Evolutionary conservation across 140 eudicot species (phyloP).

Genomic region (Stevia rebaudiana): DNA sequence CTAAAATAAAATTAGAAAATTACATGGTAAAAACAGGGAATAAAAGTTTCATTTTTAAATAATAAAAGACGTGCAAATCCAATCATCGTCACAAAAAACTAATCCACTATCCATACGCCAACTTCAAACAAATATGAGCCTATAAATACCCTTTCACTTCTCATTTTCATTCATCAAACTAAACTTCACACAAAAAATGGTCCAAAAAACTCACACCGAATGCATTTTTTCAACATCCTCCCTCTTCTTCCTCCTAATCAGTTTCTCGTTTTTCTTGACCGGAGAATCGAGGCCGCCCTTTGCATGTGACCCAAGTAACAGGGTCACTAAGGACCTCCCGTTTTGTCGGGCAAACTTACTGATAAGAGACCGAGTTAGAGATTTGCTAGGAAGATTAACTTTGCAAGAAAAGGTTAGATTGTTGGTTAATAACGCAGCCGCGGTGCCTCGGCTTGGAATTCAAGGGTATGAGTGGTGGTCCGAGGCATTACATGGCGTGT

Average conservation of each 20-base stretch:
- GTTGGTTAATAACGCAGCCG: constrained; percentile 76
- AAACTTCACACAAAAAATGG: constrained; percentile 38
- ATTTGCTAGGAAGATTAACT: constrained; percentile 64
- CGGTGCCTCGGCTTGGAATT: constrained; percentile 66
- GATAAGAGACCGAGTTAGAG: constrained; percentile 48
- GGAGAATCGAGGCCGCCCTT: constrained; percentile 56
- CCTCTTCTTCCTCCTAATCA: constrained; percentile 28
- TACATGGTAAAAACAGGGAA: neutral
- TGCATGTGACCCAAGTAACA: constrained; percentile 69
- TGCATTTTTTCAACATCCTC: constrained; percentile 29
- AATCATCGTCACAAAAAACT: constrained; percentile 31
- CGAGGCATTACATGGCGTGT: constrained; percentile 95
- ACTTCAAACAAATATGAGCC: constrained; percentile 17
- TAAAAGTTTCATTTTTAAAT: neutral
- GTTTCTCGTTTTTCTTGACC: neutral
- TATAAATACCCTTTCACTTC: constrained; percentile 31
- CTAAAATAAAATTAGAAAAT: neutral
- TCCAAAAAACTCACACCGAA: constrained; percentile 26
- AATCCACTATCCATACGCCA: constrained; percentile 28
- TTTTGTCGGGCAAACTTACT: constrained; percentile 55
- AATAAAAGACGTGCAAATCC: constrained; percentile 26
- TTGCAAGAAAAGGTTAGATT: constrained; percentile 62
- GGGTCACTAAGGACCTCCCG: constrained; percentile 38
- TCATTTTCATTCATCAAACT: constrained; percentile 27
- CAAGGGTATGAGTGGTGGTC: constrained; percentile 97